These are phyloP conservation scores for Leptosphaerulina australis DNA, from an alignment of 2,329 filamentous ascomycete species.

Conservation along the genomic window DNA sequence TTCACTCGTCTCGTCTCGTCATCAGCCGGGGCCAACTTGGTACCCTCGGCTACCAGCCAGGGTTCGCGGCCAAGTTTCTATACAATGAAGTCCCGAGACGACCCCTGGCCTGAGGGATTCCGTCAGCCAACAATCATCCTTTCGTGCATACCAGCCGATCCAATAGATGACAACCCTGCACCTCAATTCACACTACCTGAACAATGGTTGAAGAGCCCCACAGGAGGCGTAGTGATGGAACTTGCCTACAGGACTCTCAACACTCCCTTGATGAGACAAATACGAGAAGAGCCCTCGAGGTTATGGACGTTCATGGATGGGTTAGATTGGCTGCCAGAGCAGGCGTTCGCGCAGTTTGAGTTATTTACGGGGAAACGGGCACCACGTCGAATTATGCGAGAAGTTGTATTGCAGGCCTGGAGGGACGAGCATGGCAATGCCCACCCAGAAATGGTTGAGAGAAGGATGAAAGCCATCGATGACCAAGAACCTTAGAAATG, in stretches of 20 bases:
- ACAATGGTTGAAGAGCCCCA: conserved; percentile 73
- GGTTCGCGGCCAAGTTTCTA: conserved; percentile 56
- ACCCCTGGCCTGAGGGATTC: conserved; percentile 68
- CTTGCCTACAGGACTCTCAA: conserved; percentile 74
- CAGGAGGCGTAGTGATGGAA: conserved; percentile 77
- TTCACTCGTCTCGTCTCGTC: conserved; percentile 63
- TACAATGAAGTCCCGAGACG: conserved; percentile 64
- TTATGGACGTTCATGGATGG: conserved; percentile 80
- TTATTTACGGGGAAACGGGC: conserved; percentile 76
- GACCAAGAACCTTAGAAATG: conserved; percentile 41
- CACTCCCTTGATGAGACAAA: conserved; percentile 73
- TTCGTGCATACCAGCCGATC: conserved; percentile 76
- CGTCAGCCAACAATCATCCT: conserved; percentile 74
- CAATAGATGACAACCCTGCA: conserved; percentile 66
- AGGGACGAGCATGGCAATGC: conserved; percentile 42
- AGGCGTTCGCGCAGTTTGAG: conserved; percentile 82
- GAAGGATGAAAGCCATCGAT: conserved; percentile 42
- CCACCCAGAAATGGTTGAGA: conserved; percentile 42
- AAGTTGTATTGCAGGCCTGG: conserved; percentile 59
- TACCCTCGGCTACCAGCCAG: conserved; percentile 23
- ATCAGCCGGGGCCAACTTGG: conserved; percentile 23
- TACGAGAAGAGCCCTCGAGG: conserved; percentile 63
- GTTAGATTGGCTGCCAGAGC: conserved; percentile 75
- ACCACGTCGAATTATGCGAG: conserved; percentile 72
- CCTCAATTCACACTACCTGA: conserved; percentile 72